Evolutionary conservation across 225 moss, liverwort and hornwort species (phyloP).

Genomic region (Physcomitrellopsis africana): DNA sequence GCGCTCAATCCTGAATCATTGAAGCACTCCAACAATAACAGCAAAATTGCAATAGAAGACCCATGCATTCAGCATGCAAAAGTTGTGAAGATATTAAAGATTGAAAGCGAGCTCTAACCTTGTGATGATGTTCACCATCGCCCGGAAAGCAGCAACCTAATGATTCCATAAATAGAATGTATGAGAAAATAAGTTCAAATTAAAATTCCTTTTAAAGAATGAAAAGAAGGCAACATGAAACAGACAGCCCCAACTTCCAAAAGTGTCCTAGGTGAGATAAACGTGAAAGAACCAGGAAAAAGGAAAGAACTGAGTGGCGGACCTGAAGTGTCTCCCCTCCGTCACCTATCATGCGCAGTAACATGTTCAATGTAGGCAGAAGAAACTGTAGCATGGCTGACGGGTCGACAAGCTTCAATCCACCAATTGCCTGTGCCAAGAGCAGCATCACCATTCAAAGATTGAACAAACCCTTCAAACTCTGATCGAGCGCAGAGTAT

Average conservation of each 20-base stretch:
- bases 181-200: conserved; percentile 14
- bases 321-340: conserved; percentile 98
- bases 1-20: background rate
- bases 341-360: conserved; percentile 94
- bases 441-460: conserved; percentile 25
- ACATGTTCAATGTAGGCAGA: conserved; percentile 95
- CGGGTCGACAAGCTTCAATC: conserved; percentile 94
- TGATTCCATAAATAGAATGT: conserved; percentile 16
- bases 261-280: conserved; percentile 13
- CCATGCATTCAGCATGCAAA: background rate
- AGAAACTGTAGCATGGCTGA: conserved; percentile 95
- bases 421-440: conserved; percentile 80
- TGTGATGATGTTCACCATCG: conserved; percentile 93
- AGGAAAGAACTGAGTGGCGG: conserved; percentile 1
- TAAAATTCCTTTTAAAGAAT: background rate
- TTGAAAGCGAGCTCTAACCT: conserved; percentile 58
- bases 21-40: conserved; percentile 5
- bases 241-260: conserved; percentile 14
- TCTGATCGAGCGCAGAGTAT: background rate
- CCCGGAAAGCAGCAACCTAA: conserved; percentile 97
- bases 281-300: conserved; percentile 8
- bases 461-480: background rate
- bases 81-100: conserved; percentile 4
- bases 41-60: conserved; percentile 1
- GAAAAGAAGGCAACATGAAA: background rate